Base-by-base conservation (phyloP, 805 yeast genomes). In the Yarrowia osloensis region DNA sequence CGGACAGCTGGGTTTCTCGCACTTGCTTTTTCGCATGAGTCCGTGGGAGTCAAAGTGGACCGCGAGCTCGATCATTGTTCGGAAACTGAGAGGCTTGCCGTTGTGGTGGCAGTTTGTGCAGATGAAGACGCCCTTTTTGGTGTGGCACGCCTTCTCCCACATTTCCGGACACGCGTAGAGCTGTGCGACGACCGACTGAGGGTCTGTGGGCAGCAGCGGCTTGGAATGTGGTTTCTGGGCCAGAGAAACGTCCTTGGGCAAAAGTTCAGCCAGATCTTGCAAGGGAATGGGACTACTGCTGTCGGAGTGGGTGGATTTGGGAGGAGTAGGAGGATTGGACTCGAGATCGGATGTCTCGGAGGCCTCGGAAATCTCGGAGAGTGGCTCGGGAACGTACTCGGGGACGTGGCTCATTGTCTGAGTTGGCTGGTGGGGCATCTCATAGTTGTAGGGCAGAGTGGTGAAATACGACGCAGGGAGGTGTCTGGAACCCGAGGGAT, bases 21-120 rank as follows among this genome's bases (percentile, higher is more conserved):
- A 57, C 12, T 57, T 57, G 49, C 26, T n/a, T 24, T 57, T 57
- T 40, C 63, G 21, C 63, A 40, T 39, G 2, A 39, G 47, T 40
- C 63, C 63, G 19, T 57, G 63, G 2, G 49, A 39, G 37, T 57
- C 63, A 28, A 39, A 57, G n/a, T 57, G 63, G 2, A 57, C 28
- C 15, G 63, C 63, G 15, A 57, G 63, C 15, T 57, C 63, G 17
- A 40, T 28, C 49, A 57, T 28, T 2, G 63, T 57, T 13, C 49
- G 33, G 28, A 57, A 57, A n/a, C 21, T 19, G 9, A 57, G 28
- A 26, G 47, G 35, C 15, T 37, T 57, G 19, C 63, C 49, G 21
- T 39, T 57, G 19, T 19, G 35, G 35, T 39, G 49, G 39, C 63
- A 57, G 24, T 57, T 35, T 1, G 49, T 57, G 63, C 63, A 57